Base-by-base conservation (phyloP, 2,329 filamentous ascomycete species). In the Paecilomyces niveus region DNA sequence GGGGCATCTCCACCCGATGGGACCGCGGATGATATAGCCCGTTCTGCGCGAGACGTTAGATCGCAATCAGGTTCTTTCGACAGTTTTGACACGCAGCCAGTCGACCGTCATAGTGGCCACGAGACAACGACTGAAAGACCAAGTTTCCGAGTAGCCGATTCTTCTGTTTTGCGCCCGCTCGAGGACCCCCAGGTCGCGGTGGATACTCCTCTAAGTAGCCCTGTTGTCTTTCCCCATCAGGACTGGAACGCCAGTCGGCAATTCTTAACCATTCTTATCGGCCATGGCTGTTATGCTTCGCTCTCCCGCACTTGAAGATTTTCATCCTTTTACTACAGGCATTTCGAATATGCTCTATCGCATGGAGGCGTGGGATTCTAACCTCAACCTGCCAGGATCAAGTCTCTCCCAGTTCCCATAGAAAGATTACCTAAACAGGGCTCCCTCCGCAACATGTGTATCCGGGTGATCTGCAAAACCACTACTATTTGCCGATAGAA, bases 1-100 rank as follows among this genome's bases (percentile, higher is more conserved):
- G 68, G 66, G 61, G 66, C 61, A 60, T 29, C 64, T 66, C 68
- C 50, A 52, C 50, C 21, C 26, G 22, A 52, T 52, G 50, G 50
- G 15, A 18, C 50, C 22, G 50, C 50, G 22, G 50, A 52, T 29
- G 50, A n/a, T 29, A 24, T 15, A 52, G 26, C 21, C 50, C 21
- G 50, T 24, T n/a, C 50, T 24, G 50, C 50, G 6, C 50, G 15
- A 24, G 21, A 52, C 21, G 50, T 52, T 52, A 52, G 50, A 52
- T 52, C 26, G 24, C 50, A 29, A 18, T 52, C 50, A n/a, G 50
- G 39, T 13, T 45, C 39, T 13, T 52, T 52, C 22, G 39, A 18
- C 39, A 21, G 5, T 29, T 52, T 52, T 29, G 10, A 29, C 50
- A 26, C 22, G 22, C 50, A 52, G 39, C 50, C 50, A 52, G 29